These are phyloP conservation scores for Aphanomyces astaci DNA, from an alignment of 352 stramenopile species.

Conservation along the genomic window DNA sequence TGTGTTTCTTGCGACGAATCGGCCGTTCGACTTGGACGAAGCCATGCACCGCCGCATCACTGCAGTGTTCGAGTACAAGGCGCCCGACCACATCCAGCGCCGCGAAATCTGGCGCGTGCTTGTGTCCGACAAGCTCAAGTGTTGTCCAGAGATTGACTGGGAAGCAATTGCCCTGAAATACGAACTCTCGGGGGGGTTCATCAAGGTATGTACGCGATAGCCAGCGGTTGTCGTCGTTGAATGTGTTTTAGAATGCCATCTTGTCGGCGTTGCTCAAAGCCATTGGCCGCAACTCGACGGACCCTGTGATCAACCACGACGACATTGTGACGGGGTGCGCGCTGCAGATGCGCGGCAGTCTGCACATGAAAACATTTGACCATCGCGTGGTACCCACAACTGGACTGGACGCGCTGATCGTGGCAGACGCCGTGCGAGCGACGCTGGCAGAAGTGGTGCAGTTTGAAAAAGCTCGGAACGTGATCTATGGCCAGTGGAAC, in stretches of 20 bases:
- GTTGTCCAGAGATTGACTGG: constrained; percentile 68
- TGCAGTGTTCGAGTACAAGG: constrained; percentile 82
- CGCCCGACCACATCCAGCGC: constrained; percentile 72
- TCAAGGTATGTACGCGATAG: constrained; percentile 44
- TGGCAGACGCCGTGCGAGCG: constrained; percentile 51
- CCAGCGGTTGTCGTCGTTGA: too few relatives aligned
- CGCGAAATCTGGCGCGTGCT: constrained; percentile 81
- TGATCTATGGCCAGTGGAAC: constrained; percentile 82
- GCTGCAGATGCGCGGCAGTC: constrained; percentile 78
- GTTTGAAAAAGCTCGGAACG: constrained; percentile 76
- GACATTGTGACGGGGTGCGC: constrained; percentile 75
- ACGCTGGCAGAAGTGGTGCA: constrained; percentile 62
- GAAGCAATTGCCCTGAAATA: constrained; percentile 81
- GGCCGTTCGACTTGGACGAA: constrained; percentile 82
- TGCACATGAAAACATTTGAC: constrained; percentile 87
- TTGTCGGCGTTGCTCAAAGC: constrained; percentile 73
- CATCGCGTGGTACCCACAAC: constrained; percentile 72
- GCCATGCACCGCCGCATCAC: constrained; percentile 87
- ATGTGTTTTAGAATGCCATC: constrained; percentile 80
- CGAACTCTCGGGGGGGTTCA: constrained; percentile 84
- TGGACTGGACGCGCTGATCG: constrained; percentile 65
- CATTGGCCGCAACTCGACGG: constrained; percentile 47
- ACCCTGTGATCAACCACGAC: constrained; percentile 59
- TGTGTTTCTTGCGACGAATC: constrained; percentile 84
- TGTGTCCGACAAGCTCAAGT: constrained; percentile 41